Evolutionary conservation across 2,329 filamentous ascomycete species (phyloP), one percentile per base, ranked within the genome.

Genomic region (Ceratocystis albifundus): DNA sequence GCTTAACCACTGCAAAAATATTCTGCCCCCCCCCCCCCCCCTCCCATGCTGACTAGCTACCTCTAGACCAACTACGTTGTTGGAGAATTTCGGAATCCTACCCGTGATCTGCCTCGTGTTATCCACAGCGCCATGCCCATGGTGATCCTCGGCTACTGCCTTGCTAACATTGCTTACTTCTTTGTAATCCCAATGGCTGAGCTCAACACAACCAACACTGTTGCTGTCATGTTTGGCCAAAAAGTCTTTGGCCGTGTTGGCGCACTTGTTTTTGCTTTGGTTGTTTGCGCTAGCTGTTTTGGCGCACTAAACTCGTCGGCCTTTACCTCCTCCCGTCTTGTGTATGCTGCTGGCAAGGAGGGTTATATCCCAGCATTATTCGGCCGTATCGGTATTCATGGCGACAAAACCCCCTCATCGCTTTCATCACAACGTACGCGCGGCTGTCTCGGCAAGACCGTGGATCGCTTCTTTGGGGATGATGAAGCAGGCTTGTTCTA

Each of bases 61-160:
- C 72, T 32, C 8, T 50, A 68, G 66, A 68, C 66, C 66, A 99
- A 96, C 76, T 99, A 96, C 73, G 94, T 99, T 5, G 91, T 95
- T 0, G 94, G 92, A 71, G 94, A 99, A 76, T 97, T 99, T 78
- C 88, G 91, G 72, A 92, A 96, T 73, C 90, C 94, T 0, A 83
- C 84, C 61, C 86, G 91, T 69, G 94, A 99, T 74, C 85, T 99
- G 8, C 94, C 94, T 0, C 86, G 90, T 25, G 92, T 96, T 30
- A 96, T 99, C 67, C 94, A 99, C 77, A 96, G 93, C 0, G 92
- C 93, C 15, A 94, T 99, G 83, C 92, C 94, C 1, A 79, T 96
- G 57, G 93, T 99, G 67, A 97, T 99, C 69, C 74, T 91, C 32
- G 89, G 84, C 71, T 99, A 97, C 76, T 80, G 97, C 41, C 81